Base-by-base conservation (phyloP, 805 yeast species). In the Ogataea populi-albae region DNA sequence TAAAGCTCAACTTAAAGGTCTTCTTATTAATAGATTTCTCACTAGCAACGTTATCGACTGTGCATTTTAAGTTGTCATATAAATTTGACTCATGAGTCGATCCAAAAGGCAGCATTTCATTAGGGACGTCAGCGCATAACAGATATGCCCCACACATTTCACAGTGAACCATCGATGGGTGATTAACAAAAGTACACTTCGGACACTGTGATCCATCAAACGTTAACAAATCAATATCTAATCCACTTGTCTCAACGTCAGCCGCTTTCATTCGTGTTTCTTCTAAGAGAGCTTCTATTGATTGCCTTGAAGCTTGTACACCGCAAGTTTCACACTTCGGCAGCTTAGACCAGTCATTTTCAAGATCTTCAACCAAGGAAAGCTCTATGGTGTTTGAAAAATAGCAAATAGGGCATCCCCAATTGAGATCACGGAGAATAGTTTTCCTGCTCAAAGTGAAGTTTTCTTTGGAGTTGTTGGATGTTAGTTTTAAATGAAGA, bases 341-440 rank as follows among this genome's bases (percentile, higher is more conserved):
- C 2, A 65, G 43, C 6, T 51, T 10, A 3, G 31, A 32, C 17
- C 24, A 21, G n/a, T 35, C 37, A 6, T 28, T 23, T n/a, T 34
- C 35, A 18, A 50, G 22, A 17, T 30, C 9, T 22, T 35, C 30
- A 8, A 40, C 30, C 14, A 36, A 35, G 10, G 56, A 57, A 6
- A 55, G 46, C 6, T 57, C 54, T 3, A 73, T 46, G 8, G 55
- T 59, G 51, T 87, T 86, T 17, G 79, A 67, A 54, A 68, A 84
- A n/a, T 77, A 76, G 59, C 98, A 91, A 3, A 93, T 89, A n/a
- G 83, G 81, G 57, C 98, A 91, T 1, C 73, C 71, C 98, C 98
- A 91, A 20, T 69, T 64, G 8, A 50, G 12, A 15, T 51, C 46
- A 35, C 37, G 41, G 8, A 21, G n/a, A 3, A 19, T 32, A 23